Percentiles rank a stretch among this genome's conserved stretches.
These are phyloP conservation scores for Suillus spraguei DNA, from an alignment of 768 basidiomycete species.

Conservation along the genomic window DNA sequence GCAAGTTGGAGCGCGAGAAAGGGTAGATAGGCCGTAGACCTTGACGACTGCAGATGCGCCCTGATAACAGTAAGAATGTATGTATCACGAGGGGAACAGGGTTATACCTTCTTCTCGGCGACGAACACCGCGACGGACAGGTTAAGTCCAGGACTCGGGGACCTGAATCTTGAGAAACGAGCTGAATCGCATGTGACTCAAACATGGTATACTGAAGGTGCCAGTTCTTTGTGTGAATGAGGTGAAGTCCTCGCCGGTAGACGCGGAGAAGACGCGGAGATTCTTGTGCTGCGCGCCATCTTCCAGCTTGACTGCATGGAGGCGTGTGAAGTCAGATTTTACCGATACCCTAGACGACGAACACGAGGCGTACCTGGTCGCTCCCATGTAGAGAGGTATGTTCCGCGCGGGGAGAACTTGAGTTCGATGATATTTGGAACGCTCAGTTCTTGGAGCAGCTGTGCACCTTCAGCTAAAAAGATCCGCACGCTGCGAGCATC, in stretches of 20 bases:
- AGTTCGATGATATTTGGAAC: conserved; percentile 81
- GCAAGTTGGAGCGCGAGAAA: conserved; percentile 68
- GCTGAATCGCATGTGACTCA: conserved; percentile 82
- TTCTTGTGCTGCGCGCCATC: conserved; percentile 94
- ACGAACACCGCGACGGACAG: conserved; percentile 74
- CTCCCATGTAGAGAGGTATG: conserved; percentile 95
- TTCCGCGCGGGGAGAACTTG: conserved; percentile 91
- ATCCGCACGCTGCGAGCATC: conserved; percentile 63
- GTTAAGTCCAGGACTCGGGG: conserved; percentile 82
- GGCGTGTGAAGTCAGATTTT: conserved; percentile 10
- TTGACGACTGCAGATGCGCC: conserved; percentile 88
- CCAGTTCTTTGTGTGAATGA: conserved; percentile 92
- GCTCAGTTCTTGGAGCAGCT: conserved; percentile 73
- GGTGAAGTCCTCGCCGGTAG: conserved; percentile 84
- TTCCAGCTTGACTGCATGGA: conserved; percentile 70
- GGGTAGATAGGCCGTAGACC: conserved; percentile 73
- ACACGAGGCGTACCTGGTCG: conserved; percentile 62
- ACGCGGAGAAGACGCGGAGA: conserved; percentile 85
- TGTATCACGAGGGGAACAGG: background rate
- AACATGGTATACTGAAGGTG: conserved; percentile 89
- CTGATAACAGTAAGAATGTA: conserved; percentile 35
- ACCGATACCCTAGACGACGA: conserved; percentile 19
- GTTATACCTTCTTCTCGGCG: background rate
- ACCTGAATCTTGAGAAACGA: conserved; percentile 86
- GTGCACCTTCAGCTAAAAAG: conserved; percentile 71